Evolutionary conservation across 2,329 filamentous ascomycete genomes (phyloP).

Genomic region (Penicillium palitans): DNA sequence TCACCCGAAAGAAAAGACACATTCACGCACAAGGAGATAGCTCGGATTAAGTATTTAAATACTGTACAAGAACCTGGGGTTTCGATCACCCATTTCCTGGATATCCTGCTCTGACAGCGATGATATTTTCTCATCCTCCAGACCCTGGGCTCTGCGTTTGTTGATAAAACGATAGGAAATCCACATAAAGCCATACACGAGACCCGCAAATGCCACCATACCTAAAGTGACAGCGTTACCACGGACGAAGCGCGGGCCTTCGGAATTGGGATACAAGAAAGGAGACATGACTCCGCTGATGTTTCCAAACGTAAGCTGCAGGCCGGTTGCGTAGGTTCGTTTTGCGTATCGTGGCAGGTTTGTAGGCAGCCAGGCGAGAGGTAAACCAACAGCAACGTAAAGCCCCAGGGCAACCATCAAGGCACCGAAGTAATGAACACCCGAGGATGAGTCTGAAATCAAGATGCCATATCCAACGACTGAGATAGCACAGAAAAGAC

Average conservation of each 20-base stretch:
- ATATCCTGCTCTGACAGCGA: constrained; percentile 45
- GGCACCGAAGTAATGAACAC: constrained; percentile 72
- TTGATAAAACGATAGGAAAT: constrained; percentile 55
- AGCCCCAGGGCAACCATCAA: constrained; percentile 74
- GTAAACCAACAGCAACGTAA: constrained; percentile 61
- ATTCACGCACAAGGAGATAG: neutral
- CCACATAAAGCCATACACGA: constrained; percentile 58
- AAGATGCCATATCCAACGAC: constrained; percentile 69
- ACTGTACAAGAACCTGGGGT: constrained; percentile 43
- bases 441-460: constrained; percentile 59
- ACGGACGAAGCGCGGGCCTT: constrained; percentile 59
- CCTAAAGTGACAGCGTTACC: constrained; percentile 63
- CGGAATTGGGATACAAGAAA: constrained; percentile 53
- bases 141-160: constrained; percentile 37
- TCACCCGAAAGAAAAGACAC: neutral
- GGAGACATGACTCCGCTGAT: constrained; percentile 70
- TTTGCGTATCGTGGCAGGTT: constrained; percentile 76
- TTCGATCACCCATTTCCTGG: constrained; percentile 46
- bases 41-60: constrained; percentile 24
- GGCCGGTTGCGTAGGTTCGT: constrained; percentile 67
- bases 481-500: constrained; percentile 62
- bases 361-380: constrained; percentile 59
- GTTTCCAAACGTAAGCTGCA: constrained; percentile 72
- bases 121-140: constrained; percentile 41
- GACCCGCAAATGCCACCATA: constrained; percentile 56